Percentiles rank a stretch among this genome's conserved stretches.
phyloP scores from a whole-genome alignment of 352 stramenopile species.

The Phytophthora sansomeana region DNA sequence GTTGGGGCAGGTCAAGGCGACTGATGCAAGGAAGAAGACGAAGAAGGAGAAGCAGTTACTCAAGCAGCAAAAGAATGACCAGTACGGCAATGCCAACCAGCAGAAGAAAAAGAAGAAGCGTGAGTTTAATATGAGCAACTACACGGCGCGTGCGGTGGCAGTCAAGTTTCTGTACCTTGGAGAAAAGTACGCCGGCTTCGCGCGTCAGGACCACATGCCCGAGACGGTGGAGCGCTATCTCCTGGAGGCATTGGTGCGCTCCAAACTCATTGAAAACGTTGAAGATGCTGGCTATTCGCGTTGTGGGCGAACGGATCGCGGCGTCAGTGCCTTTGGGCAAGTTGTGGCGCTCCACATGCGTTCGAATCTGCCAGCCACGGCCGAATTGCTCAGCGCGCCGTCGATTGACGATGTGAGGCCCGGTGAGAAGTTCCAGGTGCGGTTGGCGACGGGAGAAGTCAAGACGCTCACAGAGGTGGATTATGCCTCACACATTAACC shows the following conservation, averaged over 20 bases:
- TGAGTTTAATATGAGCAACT: conserved; percentile 84
- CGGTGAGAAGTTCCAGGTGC: conserved; percentile 68
- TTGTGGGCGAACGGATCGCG: conserved; percentile 97
- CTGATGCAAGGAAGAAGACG: conserved; percentile 22
- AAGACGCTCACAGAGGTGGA: conserved; percentile 93
- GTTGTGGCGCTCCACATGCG: conserved; percentile 76
- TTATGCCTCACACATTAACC: conserved; percentile 97
- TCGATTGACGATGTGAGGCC: conserved; percentile 77
- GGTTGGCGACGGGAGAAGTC: conserved; percentile 59
- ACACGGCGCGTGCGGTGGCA: conserved; percentile 70
- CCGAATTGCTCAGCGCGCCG: conserved; percentile 62
- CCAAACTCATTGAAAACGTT: conserved; percentile 91
- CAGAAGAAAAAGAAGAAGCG: conserved; percentile 72
- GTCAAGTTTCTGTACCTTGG: conserved; percentile 91
- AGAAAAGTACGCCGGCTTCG: conserved; percentile 91
- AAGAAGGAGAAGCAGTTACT: conserved; percentile 40
- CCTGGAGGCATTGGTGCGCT: conserved; percentile 94
- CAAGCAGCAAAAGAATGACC: conserved; percentile 31
- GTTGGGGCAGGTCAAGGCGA: conserved; percentile 1
- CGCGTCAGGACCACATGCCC: conserved; percentile 88
- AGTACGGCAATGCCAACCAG: conserved; percentile 3
- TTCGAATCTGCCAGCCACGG: conserved; percentile 76
- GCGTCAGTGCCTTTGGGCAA: conserved; percentile 93
- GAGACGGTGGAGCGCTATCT: conserved; percentile 95
- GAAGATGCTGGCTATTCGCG: conserved; percentile 92